Base-by-base conservation (phyloP, 371 early-diverging fungal species). In the Lichtheimia ramosa region DNA sequence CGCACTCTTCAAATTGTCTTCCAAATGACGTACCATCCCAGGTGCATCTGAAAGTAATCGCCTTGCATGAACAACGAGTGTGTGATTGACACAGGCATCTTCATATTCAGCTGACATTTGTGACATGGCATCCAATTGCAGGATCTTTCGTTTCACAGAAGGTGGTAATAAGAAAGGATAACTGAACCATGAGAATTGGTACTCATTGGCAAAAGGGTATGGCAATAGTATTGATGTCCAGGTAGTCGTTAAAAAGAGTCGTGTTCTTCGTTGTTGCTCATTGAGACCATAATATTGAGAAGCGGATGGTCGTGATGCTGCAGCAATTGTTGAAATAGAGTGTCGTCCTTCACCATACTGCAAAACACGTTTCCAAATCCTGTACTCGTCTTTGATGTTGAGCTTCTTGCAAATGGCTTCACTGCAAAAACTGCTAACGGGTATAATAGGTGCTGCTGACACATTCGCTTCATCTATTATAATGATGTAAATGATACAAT, bases 91-190 rank as follows among this genome's bases (percentile, higher is more conserved):
- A 59, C 89, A 90, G 0, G 94, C 92, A 54, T 90, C 92, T 71
- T 93, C 92, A 50, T 89, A 92, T 63, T 91, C 89, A 0, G 82
- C 74, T 0, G 87, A 85, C 94, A 93, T 93, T 64, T 90, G 89
- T 0, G 88, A 82, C 85, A 92, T 86, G 14, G 91, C 88, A 62
- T 93, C 92, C 59, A 93, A 84, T 49, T 90, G 85, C 40, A 92
- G 70, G 52, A 93, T 85, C 41, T 90, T 86, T 3, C 89, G 82
- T 58, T 93, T 93, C 39, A 89, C 74, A 0, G 86, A 75, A 12
- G 91, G 90, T 25, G 90, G 84, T 18, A 93, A 70, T 8, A 93
- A 64, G 59, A 91, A 90, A 2, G 91, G 87, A 63, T 89, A 90
- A 54, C 81, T 84, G 63, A 92, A 89, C 73, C 83, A 88, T 14